phyloP scores from a whole-genome alignment of 306 rosid species.

The Ceratonia siliqua region DNA sequence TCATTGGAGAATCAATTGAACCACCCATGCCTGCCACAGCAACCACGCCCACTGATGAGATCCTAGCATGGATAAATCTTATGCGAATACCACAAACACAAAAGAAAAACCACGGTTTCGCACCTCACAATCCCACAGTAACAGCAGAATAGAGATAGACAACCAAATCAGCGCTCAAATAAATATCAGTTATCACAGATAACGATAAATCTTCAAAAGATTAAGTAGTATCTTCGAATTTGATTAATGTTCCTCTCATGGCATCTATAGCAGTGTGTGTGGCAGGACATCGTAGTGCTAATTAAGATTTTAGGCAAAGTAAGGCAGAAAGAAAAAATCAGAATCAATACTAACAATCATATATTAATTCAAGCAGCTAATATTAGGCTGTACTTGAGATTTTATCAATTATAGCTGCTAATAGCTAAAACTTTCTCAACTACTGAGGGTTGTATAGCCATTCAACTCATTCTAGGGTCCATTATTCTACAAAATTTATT shows the following conservation, averaged over 20 bases:
- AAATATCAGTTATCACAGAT: background rate
- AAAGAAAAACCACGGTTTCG: too few species aligned
- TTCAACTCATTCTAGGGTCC: background rate
- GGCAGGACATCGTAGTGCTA: background rate
- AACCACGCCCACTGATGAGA: too few species aligned
- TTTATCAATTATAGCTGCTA: background rate
- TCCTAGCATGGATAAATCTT: too few species aligned
- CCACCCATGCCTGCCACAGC: too few species aligned
- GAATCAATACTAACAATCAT: background rate
- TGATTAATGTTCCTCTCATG: background rate
- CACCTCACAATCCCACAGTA: too few species aligned
- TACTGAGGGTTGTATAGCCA: background rate
- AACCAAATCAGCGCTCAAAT: background rate
- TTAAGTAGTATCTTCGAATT: background rate
- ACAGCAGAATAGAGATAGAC: background rate
- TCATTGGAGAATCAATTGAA: too few species aligned
- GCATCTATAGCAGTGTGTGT: background rate
- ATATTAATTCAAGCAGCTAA: background rate
- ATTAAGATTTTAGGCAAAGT: background rate
- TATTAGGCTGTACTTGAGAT: background rate
- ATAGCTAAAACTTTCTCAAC: background rate
- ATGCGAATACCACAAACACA: too few species aligned
- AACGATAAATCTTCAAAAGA: background rate
- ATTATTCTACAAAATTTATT: background rate
- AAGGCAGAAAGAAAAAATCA: background rate